These are phyloP conservation scores for Scheffersomyces quercinus DNA, from an alignment of 1,139 yeast genomes.

Conservation along the genomic window DNA sequence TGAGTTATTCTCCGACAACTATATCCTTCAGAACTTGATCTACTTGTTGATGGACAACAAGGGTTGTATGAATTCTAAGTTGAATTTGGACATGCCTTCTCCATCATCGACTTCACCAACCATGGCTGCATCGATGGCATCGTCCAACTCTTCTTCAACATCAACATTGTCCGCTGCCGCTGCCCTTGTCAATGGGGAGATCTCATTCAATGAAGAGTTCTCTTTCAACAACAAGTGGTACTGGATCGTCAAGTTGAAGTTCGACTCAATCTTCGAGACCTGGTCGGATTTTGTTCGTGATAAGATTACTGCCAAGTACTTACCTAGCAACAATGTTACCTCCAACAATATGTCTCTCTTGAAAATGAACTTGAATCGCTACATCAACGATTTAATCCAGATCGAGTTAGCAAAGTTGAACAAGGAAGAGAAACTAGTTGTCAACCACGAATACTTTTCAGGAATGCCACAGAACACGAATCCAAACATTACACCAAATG, in stretches of 20 bases:
- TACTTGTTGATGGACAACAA: slow-evolving; percentile 17
- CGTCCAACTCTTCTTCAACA: not conserved
- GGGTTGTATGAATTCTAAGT: slow-evolving; percentile 10
- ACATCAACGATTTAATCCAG: slow-evolving; percentile 18
- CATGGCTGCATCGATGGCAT: not conserved
- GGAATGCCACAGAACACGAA: not conserved
- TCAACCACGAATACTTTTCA: not conserved
- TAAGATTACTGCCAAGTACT: slow-evolving; percentile 1
- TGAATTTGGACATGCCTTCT: slow-evolving; percentile 7
- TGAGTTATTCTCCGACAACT: slow-evolving; percentile 15
- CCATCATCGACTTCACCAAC: not conserved
- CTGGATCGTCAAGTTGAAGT: slow-evolving; percentile 24
- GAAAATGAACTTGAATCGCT: slow-evolving; percentile 16
- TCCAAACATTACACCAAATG: not conserved
- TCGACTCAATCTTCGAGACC: slow-evolving; percentile 27
- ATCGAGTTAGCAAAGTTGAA: slow-evolving; percentile 9
- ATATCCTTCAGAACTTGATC: slow-evolving; percentile 15
- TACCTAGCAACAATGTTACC: slow-evolving; percentile 6
- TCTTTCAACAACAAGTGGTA: slow-evolving; percentile 28
- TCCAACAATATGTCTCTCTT: slow-evolving; percentile 15
- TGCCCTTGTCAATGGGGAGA: slow-evolving; percentile 1
- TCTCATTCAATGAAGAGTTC: slow-evolving; percentile 16
- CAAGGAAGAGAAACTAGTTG: slow-evolving; percentile 4
- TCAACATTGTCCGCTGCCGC: slow-evolving; percentile 1
- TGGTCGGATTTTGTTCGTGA: slow-evolving; percentile 23